Conservation (phyloP, 2,329 filamentous ascomycete species). For the Colletotrichum orchidophilum region DNA sequence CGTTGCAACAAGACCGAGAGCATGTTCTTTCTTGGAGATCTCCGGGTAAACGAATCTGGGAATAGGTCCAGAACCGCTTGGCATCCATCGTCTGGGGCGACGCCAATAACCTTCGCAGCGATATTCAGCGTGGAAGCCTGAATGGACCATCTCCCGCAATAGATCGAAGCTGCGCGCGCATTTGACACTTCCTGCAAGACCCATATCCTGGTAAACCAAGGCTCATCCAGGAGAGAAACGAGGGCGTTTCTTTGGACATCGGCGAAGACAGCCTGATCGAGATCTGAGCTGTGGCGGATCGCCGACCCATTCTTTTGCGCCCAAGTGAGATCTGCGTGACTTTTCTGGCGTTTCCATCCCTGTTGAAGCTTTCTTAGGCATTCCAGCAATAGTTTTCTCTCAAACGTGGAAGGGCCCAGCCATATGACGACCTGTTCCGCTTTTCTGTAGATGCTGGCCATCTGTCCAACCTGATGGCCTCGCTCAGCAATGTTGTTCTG, state of each 20-base stretch:
- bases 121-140: not conserved
- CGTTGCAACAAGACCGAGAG: not conserved
- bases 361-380: not conserved
- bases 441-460: not conserved
- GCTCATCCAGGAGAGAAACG: not conserved
- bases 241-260: not conserved
- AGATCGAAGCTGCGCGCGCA: not conserved
- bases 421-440: constrained; percentile 20
- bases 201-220: constrained; percentile 17
- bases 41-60: not conserved
- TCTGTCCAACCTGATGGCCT: not conserved
- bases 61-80: constrained; percentile 1
- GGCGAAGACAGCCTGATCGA: not conserved
- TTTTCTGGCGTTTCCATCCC: not conserved
- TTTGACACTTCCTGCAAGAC: constrained; percentile 5
- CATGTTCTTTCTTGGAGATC: not conserved
- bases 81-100: not conserved
- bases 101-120: not conserved
- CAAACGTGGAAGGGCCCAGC: not conserved
- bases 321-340: not conserved
- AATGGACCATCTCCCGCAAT: not conserved
- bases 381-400: not conserved
- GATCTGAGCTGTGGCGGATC: not conserved
- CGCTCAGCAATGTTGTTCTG: not conserved
- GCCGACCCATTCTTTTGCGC: not conserved